A percentile compares a stretch with the other conserved stretches of the same genome.
phyloP scores from a whole-genome alignment of 345 rosid genomes.

The Adansonia digitata region DNA sequence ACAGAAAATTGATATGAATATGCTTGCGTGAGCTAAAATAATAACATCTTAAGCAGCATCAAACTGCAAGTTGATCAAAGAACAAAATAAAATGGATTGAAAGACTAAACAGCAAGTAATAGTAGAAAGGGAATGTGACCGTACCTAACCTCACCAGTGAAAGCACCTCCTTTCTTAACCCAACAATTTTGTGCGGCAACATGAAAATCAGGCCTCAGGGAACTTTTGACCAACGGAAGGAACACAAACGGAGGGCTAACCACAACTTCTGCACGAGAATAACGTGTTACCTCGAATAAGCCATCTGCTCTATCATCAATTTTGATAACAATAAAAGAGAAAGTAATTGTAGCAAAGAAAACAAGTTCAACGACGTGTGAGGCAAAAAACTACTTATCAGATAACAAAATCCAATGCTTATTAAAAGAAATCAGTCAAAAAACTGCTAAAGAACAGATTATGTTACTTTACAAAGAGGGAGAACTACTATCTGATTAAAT shows the following conservation, averaged over 20 bases:
- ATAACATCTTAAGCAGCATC: background rate
- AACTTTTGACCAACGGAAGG: slow-evolving; percentile 61
- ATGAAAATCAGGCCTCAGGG: slow-evolving; percentile 60
- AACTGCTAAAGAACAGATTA: background rate
- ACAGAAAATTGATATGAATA: background rate
- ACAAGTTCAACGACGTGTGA: background rate
- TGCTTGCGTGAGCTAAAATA: background rate
- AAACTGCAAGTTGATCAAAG: background rate
- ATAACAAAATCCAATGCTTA: background rate
- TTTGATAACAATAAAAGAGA: background rate
- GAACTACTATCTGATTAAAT: background rate
- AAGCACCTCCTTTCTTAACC: slow-evolving; percentile 96
- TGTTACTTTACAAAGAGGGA: background rate
- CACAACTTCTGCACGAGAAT: slow-evolving; percentile 59
- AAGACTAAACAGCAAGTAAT: background rate
- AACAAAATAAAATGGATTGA: background rate
- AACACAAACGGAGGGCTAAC: slow-evolving; percentile 84
- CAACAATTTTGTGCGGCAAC: slow-evolving; percentile 96
- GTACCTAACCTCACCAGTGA: slow-evolving; percentile 91
- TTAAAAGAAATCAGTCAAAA: background rate
- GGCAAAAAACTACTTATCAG: background rate
- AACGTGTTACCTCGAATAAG: background rate
- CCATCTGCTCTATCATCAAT: background rate
- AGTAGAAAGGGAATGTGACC: background rate
- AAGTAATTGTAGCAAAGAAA: background rate